Percentiles rank a stretch among this genome's conserved stretches.
phyloP scores from a whole-genome alignment of 2,329 filamentous ascomycete species.

The Beauveria asiatica region DNA sequence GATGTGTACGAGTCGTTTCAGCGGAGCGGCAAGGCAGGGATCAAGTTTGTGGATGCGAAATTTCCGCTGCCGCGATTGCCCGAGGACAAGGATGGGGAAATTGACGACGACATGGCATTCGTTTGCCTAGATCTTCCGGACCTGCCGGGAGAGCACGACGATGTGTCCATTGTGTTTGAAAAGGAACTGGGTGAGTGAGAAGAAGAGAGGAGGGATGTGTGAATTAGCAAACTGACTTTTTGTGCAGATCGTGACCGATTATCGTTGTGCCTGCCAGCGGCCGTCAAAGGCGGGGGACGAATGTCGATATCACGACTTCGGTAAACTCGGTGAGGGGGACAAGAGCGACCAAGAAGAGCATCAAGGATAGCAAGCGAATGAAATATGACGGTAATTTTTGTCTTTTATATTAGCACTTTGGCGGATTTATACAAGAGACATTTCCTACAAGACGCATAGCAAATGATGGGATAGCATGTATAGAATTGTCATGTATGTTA shows the following conservation, averaged over 20 bases:
- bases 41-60: conserved; percentile 83
- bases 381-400: not conserved
- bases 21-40: conserved; percentile 56
- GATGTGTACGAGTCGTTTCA: conserved; percentile 69
- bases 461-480: not conserved
- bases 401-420: not conserved
- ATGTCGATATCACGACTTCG: conserved; percentile 17
- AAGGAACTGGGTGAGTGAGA: conserved; percentile 57
- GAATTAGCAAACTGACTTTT: conserved; percentile 16
- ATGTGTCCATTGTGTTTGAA: conserved; percentile 80
- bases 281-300: conserved; percentile 41
- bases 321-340: not conserved
- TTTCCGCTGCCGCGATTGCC: conserved; percentile 68
- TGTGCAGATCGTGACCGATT: conserved; percentile 46
- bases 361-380: not conserved
- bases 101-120: conserved; percentile 61
- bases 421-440: conserved; percentile 1
- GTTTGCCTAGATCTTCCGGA: conserved; percentile 81
- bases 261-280: conserved; percentile 44
- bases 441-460: not conserved
- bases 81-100: conserved; percentile 40
- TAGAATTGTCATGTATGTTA: not conserved
- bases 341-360: not conserved
- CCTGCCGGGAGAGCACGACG: conserved; percentile 85
- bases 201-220: not conserved